Conservation (phyloP, 345 rosid species). For the Citrus medica region DNA sequence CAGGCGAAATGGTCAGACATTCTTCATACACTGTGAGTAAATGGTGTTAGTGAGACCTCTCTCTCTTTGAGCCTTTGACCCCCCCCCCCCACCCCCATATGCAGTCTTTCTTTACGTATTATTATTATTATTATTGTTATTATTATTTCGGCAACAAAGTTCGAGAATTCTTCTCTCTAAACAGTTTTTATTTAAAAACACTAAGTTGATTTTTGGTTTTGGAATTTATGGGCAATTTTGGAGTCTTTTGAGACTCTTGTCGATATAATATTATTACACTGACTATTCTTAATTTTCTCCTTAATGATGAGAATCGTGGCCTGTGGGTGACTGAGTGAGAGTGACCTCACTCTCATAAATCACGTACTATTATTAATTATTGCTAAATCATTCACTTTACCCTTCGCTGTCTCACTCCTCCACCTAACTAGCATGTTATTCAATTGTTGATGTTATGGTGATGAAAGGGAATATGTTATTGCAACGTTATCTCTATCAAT, state of each 20-base stretch:
- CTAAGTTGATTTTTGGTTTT: constrained; percentile 20
- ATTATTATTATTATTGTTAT: too few relatives aligned
- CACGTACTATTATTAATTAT: constrained; percentile 32
- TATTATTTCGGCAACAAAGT: background rate
- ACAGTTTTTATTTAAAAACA: background rate
- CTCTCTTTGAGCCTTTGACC: constrained; percentile 11
- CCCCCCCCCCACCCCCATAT: background rate
- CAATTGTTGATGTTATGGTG: too few relatives aligned
- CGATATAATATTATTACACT: background rate
- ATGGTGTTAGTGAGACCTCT: background rate
- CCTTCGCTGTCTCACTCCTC: background rate
- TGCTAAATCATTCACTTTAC: constrained; percentile 28
- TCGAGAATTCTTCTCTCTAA: constrained; percentile 14
- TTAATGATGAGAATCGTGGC: background rate
- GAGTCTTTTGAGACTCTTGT: constrained; percentile 51
- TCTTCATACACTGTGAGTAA: background rate
- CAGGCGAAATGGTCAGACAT: constrained; percentile 27
- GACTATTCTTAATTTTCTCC: background rate
- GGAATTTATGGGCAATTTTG: constrained; percentile 27
- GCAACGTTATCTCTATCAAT: too few relatives aligned
- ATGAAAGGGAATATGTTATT: too few relatives aligned
- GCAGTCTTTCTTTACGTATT: constrained; percentile 5
- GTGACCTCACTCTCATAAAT: background rate
- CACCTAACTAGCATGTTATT: background rate
- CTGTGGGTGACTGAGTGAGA: too few relatives aligned